These are phyloP conservation scores for Pisolithus microcarpus DNA, from an alignment of 768 basidiomycete genomes.

Conservation along the genomic window DNA sequence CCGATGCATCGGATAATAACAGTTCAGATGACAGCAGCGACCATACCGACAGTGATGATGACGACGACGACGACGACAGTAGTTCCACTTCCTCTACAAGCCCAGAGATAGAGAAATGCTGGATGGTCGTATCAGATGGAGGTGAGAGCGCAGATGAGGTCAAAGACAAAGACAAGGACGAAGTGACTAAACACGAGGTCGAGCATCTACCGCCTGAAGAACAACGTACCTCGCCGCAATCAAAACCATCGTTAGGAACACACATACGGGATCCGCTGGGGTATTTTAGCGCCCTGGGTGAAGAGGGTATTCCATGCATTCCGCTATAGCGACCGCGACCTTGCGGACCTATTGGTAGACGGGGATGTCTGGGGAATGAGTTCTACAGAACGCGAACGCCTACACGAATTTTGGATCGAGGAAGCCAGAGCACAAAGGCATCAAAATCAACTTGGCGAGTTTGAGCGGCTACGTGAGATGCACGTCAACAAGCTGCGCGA, in stretches of 20 bases:
- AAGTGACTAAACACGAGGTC: background rate
- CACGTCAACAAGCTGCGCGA: slow-evolving; percentile 34
- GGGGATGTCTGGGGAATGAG: slow-evolving; percentile 52
- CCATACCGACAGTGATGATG: slow-evolving; percentile 7
- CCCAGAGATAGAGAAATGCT: slow-evolving; percentile 22
- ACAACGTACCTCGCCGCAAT: background rate
- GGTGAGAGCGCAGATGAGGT: background rate
- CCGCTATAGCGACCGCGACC: slow-evolving; percentile 31
- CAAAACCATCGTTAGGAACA: background rate
- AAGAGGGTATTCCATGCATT: slow-evolving; percentile 28
- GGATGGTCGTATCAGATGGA: slow-evolving; percentile 16
- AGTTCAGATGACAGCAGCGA: background rate
- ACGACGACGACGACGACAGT: slow-evolving; percentile 11
- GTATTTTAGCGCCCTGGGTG: slow-evolving; percentile 36
- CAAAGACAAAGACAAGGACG: background rate
- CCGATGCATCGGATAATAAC: slow-evolving; percentile 1
- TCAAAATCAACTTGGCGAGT: slow-evolving; percentile 32
- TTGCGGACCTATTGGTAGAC: slow-evolving; percentile 30
- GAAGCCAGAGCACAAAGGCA: slow-evolving; percentile 30
- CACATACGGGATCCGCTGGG: slow-evolving; percentile 20
- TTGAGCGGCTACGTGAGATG: slow-evolving; percentile 32
- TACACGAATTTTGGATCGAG: slow-evolving; percentile 43
- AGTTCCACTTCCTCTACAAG: background rate
- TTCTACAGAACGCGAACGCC: slow-evolving; percentile 35
- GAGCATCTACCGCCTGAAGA: background rate